Evolutionary conservation across 176 grass and related monocot genomes (phyloP).

Genomic region (Chloris gayana): DNA sequence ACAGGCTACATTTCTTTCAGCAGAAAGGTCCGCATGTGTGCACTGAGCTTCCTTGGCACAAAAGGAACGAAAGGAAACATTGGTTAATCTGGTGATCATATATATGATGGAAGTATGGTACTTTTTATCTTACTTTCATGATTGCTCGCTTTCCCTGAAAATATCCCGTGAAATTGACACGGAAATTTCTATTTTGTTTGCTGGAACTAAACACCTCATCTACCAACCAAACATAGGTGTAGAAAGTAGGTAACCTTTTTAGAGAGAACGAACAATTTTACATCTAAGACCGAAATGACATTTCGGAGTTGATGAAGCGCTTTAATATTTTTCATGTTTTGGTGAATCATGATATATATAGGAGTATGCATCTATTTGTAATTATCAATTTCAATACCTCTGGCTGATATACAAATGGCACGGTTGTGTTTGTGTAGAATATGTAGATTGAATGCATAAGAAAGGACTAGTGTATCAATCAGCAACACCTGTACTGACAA

Average conservation of each 20-base stretch:
- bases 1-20: conserved; percentile 10
- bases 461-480: neutral
- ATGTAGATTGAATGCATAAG: neutral
- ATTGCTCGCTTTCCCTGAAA: conserved; percentile 45
- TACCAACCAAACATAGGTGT: conserved; percentile 20
- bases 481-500: neutral
- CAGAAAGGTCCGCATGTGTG: conserved; percentile 32
- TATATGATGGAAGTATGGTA: conserved; percentile 51
- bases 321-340: neutral
- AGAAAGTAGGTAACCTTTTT: neutral
- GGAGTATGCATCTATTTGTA: no score
- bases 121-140: conserved; percentile 59
- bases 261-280: conserved; percentile 28
- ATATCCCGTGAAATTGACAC: conserved; percentile 31
- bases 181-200: neutral
- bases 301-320: neutral
- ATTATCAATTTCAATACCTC: neutral
- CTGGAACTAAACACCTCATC: conserved; percentile 33
- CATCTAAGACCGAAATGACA: neutral
- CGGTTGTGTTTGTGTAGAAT: neutral
- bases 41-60: conserved; percentile 57
- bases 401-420: neutral
- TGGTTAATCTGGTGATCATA: conserved; percentile 43
- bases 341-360: neutral
- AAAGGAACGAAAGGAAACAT: conserved; percentile 39